Conservation (phyloP, 441 rosid species). For the Omphalea diandra region DNA sequence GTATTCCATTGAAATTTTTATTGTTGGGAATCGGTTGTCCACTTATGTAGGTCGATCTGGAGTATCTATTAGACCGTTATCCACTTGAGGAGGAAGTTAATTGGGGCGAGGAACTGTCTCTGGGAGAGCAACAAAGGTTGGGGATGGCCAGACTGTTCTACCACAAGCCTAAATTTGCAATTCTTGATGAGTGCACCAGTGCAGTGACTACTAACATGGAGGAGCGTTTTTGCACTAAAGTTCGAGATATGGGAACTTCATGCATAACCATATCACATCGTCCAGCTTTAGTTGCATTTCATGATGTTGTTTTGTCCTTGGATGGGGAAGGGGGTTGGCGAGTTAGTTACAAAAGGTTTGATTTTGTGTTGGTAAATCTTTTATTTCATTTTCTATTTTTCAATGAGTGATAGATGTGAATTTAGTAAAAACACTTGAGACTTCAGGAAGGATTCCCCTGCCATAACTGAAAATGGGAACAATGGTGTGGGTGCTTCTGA, state of each 20-base stretch:
- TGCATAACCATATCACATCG: slow-evolving; percentile 99
- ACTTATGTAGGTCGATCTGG: slow-evolving; percentile 84
- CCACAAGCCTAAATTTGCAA: slow-evolving; percentile 99
- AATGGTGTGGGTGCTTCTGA: slow-evolving; percentile 47
- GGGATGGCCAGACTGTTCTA: slow-evolving; percentile 99
- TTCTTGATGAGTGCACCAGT: slow-evolving; percentile 99
- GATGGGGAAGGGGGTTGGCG: slow-evolving; percentile 99
- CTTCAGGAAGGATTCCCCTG: slow-evolving; percentile 65
- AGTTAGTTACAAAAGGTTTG: slow-evolving; percentile 81
- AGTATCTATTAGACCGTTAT: slow-evolving; percentile 92
- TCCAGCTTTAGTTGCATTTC: slow-evolving; percentile 98
- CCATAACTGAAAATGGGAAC: slow-evolving; percentile 39
- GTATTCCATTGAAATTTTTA: slow-evolving; percentile 12
- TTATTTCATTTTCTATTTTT: slow-evolving; percentile 10
- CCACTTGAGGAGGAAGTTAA: slow-evolving; percentile 87
- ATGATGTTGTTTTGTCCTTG: slow-evolving; percentile 93
- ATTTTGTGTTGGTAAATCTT: slow-evolving; percentile 19
- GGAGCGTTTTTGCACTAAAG: slow-evolving; percentile 95
- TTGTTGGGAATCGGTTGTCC: slow-evolving; percentile 9
- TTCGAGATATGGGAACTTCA: slow-evolving; percentile 98
- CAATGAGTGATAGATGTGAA: slow-evolving; percentile 15
- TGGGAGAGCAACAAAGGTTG: slow-evolving; percentile 98
- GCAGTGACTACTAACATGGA: slow-evolving; percentile 99
- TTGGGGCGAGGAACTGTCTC: slow-evolving; percentile 98
- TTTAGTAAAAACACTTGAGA: slow-evolving; percentile 26